These are phyloP conservation scores for Crithidia expoeki DNA, from an alignment of 208 protist genomes.

Conservation along the genomic window DNA sequence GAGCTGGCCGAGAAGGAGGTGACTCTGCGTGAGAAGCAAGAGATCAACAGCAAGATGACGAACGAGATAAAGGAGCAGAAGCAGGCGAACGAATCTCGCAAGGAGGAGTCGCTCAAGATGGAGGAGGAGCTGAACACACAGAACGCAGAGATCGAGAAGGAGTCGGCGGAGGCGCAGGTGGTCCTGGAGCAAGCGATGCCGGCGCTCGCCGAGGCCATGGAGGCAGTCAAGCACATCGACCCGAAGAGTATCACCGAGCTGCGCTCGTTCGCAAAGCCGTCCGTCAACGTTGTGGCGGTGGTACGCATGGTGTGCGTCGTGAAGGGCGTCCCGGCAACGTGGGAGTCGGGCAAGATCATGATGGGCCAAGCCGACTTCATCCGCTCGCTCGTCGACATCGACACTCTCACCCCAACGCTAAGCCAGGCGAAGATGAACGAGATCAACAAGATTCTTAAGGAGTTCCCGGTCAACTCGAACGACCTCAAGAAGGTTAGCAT, in stretches of 20 bases:
- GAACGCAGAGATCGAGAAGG: conserved; percentile 91
- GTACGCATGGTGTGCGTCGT: conserved; percentile 95
- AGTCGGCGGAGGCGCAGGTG: conserved; percentile 93
- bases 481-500: conserved; percentile 91
- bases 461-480: conserved; percentile 91
- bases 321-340: conserved; percentile 87
- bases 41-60: conserved; percentile 94
- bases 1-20: conserved; percentile 95
- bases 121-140: conserved; percentile 92
- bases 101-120: conserved; percentile 88
- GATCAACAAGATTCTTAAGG: conserved; percentile 94
- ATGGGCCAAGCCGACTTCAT: conserved; percentile 94
- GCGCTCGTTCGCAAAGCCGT: conserved; percentile 96
- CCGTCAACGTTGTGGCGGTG: conserved; percentile 94
- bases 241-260: conserved; percentile 97
- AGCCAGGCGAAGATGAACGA: conserved; percentile 94
- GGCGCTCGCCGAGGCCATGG: conserved; percentile 95
- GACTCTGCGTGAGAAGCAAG: conserved; percentile 94
- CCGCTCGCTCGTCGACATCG: conserved; percentile 89
- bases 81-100: conserved; percentile 88
- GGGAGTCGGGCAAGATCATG: conserved; percentile 93
- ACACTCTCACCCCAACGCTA: conserved; percentile 86
- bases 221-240: conserved; percentile 96
- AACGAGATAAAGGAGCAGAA: conserved; percentile 91
- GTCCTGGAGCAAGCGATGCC: conserved; percentile 97